Conservation (phyloP, 495 filamentous ascomycete genomes). For the Viridothelium virens region DNA sequence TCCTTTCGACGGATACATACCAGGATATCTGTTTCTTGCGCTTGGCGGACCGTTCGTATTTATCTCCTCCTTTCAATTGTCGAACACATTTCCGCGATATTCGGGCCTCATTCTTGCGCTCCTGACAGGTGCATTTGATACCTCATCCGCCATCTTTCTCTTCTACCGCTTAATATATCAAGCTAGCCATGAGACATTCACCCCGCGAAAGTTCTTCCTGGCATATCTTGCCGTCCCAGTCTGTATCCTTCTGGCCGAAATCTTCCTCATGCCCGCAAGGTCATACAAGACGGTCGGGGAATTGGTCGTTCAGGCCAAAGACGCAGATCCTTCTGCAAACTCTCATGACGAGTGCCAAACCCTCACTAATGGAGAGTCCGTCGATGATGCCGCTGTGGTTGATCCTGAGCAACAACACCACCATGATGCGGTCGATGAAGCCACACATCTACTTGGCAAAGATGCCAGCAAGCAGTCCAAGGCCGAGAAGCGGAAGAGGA, state of each 20-base stretch:
- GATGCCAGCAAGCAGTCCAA: slow-evolving; percentile 48
- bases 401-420: slow-evolving; percentile 42
- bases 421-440: slow-evolving; percentile 61
- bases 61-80: slow-evolving; percentile 87
- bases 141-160: slow-evolving; percentile 80
- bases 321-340: slow-evolving; percentile 27
- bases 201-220: slow-evolving; percentile 65
- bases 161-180: slow-evolving; percentile 73
- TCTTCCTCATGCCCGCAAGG: slow-evolving; percentile 65
- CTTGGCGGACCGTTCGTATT: slow-evolving; percentile 85
- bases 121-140: slow-evolving; percentile 84
- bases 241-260: slow-evolving; percentile 59
- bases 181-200: slow-evolving; percentile 51
- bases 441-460: slow-evolving; percentile 64
- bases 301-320: slow-evolving; percentile 64
- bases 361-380: background rate
- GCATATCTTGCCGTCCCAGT: slow-evolving; percentile 66
- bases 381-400: slow-evolving; percentile 36
- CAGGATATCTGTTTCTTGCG: slow-evolving; percentile 73
- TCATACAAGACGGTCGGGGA: slow-evolving; percentile 89
- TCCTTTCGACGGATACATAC: slow-evolving; percentile 65
- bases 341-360: slow-evolving; percentile 35
- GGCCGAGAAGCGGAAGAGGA: slow-evolving; percentile 51
- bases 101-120: slow-evolving; percentile 80
- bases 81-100: slow-evolving; percentile 78